These are phyloP conservation scores for Laguncularia racemosa DNA, from an alignment of 345 rosid genomes.

Conservation along the genomic window DNA sequence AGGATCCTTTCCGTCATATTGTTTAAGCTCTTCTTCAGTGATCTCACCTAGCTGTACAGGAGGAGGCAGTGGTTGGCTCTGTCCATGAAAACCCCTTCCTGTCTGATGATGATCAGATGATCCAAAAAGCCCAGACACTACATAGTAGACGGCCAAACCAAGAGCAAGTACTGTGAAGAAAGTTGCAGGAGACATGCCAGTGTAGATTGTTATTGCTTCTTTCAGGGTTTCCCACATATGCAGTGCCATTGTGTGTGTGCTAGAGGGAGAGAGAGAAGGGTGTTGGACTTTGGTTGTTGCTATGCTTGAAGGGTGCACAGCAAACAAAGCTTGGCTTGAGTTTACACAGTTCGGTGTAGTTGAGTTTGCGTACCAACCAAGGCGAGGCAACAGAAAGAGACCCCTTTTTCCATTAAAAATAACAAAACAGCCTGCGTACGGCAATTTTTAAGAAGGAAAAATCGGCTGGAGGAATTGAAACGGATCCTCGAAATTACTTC, in stretches of 20 bases:
- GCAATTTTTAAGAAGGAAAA: no score
- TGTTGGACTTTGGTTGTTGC: no score
- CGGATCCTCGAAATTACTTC: no score
- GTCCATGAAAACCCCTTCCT: conserved; percentile 37
- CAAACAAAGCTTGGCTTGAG: no score
- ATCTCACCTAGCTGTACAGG: conserved; percentile 95
- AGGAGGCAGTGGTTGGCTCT: conserved; percentile 66
- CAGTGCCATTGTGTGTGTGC: conserved; percentile 67
- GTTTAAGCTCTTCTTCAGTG: conserved; percentile 71
- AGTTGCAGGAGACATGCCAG: conserved; percentile 76
- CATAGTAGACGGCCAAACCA: conserved; percentile 60
- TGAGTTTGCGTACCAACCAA: no score
- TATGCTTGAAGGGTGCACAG: no score
- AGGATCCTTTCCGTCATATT: conserved; percentile 77
- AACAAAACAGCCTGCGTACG: no score
- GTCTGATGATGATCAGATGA: conserved; percentile 35
- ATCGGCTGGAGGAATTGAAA: no score
- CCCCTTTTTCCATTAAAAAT: no score
- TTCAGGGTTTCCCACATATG: conserved; percentile 82
- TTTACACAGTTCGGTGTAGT: no score
- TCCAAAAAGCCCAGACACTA: conserved; percentile 53
- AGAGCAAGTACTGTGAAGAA: conserved; percentile 75
- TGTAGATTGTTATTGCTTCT: conserved; percentile 75
- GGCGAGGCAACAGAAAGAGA: no score
- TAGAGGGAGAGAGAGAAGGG: conserved; percentile 1